phyloP scores from a whole-genome alignment of 2,329 filamentous ascomycete genomes.

The Botrytis fabae region DNA sequence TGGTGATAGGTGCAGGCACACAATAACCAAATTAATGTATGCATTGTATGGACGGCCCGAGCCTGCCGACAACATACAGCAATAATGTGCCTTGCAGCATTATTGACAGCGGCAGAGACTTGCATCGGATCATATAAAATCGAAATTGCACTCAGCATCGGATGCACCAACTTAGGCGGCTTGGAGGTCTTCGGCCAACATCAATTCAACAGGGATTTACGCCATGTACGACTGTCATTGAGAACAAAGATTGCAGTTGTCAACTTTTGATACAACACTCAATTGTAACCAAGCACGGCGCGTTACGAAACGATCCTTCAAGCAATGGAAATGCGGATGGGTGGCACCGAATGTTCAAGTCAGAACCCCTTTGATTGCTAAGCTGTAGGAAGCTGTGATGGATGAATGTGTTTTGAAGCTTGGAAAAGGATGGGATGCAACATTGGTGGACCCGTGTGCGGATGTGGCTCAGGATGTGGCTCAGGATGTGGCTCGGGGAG shows the following conservation, averaged over 20 bases:
- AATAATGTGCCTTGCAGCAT: slow-evolving; percentile 9
- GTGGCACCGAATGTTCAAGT: no score
- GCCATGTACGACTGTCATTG: no score
- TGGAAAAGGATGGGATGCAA: neutral
- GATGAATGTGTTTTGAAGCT: neutral
- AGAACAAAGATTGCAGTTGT: no score
- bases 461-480: neutral
- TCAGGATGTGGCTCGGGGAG: neutral
- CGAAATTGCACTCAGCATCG: neutral
- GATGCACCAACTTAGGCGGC: neutral
- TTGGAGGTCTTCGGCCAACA: neutral
- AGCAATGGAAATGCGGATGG: no score
- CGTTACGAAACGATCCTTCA: no score
- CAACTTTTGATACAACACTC: no score
- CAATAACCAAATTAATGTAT: neutral
- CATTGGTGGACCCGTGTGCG: neutral
- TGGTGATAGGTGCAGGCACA: neutral
- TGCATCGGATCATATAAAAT: neutral
- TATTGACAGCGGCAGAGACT: neutral
- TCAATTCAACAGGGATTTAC: neutral
- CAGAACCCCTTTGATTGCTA: no score
- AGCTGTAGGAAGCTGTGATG: neutral
- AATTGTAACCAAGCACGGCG: no score
- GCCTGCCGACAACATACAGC: neutral
- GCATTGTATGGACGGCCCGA: neutral